A percentile compares a stretch with the other conserved stretches of the same genome.
phyloP scores from a whole-genome alignment of 106 monocot genomes.

The Dioscorea alata region DNA sequence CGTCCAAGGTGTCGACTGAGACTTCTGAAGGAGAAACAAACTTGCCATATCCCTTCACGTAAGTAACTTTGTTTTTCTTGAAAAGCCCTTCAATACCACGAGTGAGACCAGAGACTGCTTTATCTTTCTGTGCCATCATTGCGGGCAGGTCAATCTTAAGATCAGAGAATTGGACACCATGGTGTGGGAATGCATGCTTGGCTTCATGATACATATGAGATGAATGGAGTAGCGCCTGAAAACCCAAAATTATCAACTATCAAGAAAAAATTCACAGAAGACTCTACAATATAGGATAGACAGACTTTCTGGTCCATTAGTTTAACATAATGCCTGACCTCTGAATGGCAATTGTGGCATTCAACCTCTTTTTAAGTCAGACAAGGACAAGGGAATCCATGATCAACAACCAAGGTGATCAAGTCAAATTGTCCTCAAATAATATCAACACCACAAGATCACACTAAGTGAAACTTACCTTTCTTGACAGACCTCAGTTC shows the following conservation, averaged over 20 bases:
- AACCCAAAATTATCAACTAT: not conserved
- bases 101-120: slow-evolving; percentile 68
- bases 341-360: too few species aligned
- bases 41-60: slow-evolving; percentile 71
- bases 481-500: too few species aligned
- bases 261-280: too few species aligned
- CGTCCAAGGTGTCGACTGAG: slow-evolving; percentile 53
- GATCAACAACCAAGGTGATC: too few species aligned
- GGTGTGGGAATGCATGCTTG: slow-evolving; percentile 49
- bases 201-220: slow-evolving; percentile 87
- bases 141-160: slow-evolving; percentile 66
- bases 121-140: slow-evolving; percentile 78
- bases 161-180: slow-evolving; percentile 59
- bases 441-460: too few species aligned
- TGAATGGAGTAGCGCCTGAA: slow-evolving; percentile 68
- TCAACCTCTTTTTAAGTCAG: too few species aligned
- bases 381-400: too few species aligned
- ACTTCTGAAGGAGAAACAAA: slow-evolving; percentile 62
- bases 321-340: too few species aligned
- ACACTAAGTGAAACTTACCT: too few species aligned
- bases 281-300: too few species aligned
- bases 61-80: slow-evolving; percentile 79
- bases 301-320: too few species aligned
- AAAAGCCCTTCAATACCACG: slow-evolving; percentile 67
- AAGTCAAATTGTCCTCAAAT: too few species aligned